Percentiles rank a stretch among this genome's conserved stretches.
phyloP scores from a whole-genome alignment of 1,139 yeast genomes.

The Saccharomyces hybrid region DNA sequence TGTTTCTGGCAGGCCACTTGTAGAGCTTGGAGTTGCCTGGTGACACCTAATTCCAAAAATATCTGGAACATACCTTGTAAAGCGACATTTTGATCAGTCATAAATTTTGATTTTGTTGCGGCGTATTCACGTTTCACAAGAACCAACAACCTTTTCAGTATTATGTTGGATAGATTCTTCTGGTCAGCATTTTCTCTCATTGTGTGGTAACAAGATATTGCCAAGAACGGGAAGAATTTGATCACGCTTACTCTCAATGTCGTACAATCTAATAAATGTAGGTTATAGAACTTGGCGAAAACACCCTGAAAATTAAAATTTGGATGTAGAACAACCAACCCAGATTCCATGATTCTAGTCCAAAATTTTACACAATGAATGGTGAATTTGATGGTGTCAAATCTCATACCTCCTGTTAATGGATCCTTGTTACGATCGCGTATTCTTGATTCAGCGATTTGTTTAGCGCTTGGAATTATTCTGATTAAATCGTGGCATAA shows the following conservation, averaged over 20 bases:
- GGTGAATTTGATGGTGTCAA: slow-evolving; percentile 15
- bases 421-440: slow-evolving; percentile 8
- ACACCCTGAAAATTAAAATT: slow-evolving; percentile 37
- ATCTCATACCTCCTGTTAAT: slow-evolving; percentile 8
- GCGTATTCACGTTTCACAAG: slow-evolving; percentile 9
- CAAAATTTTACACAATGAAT: slow-evolving; percentile 29
- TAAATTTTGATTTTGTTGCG: slow-evolving; percentile 1
- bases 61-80: slow-evolving; percentile 18
- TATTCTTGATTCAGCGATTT: slow-evolving; percentile 21
- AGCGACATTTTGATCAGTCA: slow-evolving; percentile 7
- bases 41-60: slow-evolving; percentile 10
- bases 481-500: slow-evolving; percentile 16
- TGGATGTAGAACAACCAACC: slow-evolving; percentile 29
- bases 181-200: neutral
- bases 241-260: slow-evolving; percentile 12
- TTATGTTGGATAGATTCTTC: slow-evolving; percentile 3
- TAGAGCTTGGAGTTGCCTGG: slow-evolving; percentile 5
- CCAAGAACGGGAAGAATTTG: slow-evolving; percentile 17
- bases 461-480: slow-evolving; percentile 16
- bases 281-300: slow-evolving; percentile 47
- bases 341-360: slow-evolving; percentile 29
- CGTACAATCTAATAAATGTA: slow-evolving; percentile 34
- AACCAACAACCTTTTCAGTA: slow-evolving; percentile 14
- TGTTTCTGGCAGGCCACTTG: slow-evolving; percentile 1
- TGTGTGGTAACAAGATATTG: slow-evolving; percentile 6